Evolutionary conservation across 768 basidiomycete genomes (phyloP).

Genomic region (Gelatoporia subvermispora): DNA sequence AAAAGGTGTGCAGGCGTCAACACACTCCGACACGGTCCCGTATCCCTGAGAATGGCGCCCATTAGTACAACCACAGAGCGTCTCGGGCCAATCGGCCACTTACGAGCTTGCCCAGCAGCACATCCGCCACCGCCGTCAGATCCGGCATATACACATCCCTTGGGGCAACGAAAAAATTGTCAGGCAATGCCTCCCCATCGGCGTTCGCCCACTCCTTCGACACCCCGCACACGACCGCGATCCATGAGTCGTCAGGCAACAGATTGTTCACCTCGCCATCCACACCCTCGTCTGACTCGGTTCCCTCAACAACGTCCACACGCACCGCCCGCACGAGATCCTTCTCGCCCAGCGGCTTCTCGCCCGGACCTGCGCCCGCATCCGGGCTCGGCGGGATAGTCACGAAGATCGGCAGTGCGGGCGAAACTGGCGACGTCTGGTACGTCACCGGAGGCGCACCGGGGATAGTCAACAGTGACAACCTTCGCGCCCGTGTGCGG

Average conservation of each 20-base stretch:
- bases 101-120: constrained; percentile 74
- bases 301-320: constrained; percentile 4
- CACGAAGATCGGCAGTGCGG: constrained; percentile 20
- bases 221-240: constrained; percentile 75
- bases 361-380: constrained; percentile 4
- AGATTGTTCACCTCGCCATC: too few relatives aligned
- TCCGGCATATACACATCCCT: constrained; percentile 81
- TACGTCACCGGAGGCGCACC: constrained; percentile 21
- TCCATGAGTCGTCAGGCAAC: constrained; percentile 68
- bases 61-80: neutral
- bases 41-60: constrained; percentile 50
- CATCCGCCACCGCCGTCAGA: constrained; percentile 67
- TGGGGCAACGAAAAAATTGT: constrained; percentile 71
- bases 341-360: neutral
- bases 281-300: constrained; percentile 24
- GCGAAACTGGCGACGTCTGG: constrained; percentile 17
- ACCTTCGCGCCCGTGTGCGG: constrained; percentile 4
- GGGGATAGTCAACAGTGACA: constrained; percentile 15
- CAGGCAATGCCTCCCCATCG: constrained; percentile 44
- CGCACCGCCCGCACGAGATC: neutral
- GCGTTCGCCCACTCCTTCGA: constrained; percentile 37
- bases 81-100: constrained; percentile 20
- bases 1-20: constrained; percentile 72
- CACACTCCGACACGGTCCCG: constrained; percentile 76
- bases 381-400: constrained; percentile 35